These are phyloP conservation scores for Penicillium odoratum DNA, from an alignment of 495 filamentous ascomycete species.

Conservation along the genomic window DNA sequence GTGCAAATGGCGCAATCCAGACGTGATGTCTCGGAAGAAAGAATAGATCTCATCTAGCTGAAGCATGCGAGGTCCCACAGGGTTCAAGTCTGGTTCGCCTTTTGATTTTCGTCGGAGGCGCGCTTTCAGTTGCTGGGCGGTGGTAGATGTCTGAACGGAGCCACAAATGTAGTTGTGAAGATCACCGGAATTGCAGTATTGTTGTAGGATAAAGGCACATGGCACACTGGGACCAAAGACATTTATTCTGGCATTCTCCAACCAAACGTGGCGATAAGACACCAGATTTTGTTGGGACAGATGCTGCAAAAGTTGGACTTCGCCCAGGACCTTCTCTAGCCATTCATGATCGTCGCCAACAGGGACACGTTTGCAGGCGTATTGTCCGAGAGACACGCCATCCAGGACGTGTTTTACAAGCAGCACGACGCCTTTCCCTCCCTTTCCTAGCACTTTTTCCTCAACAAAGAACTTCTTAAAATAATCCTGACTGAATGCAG, in stretches of 20 bases:
- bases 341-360: slow-evolving; percentile 94
- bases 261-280: slow-evolving; percentile 94
- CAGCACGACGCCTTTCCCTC: slow-evolving; percentile 92
- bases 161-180: slow-evolving; percentile 80
- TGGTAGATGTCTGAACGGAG: slow-evolving; percentile 57
- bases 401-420: slow-evolving; percentile 90
- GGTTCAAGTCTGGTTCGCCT: slow-evolving; percentile 52
- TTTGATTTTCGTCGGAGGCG: slow-evolving; percentile 77
- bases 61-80: slow-evolving; percentile 61
- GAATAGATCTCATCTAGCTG: slow-evolving; percentile 92
- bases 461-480: slow-evolving; percentile 90
- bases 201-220: slow-evolving; percentile 94
- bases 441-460: slow-evolving; percentile 79
- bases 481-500: slow-evolving; percentile 87
- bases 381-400: slow-evolving; percentile 80
- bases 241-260: slow-evolving; percentile 82
- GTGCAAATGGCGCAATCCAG: slow-evolving; percentile 87
- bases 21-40: slow-evolving; percentile 94
- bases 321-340: slow-evolving; percentile 89
- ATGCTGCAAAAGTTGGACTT: slow-evolving; percentile 88
- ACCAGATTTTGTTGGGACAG: slow-evolving; percentile 95
- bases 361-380: slow-evolving; percentile 95
- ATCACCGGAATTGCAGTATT: slow-evolving; percentile 96
- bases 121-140: slow-evolving; percentile 82
- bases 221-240: slow-evolving; percentile 88